A percentile compares a stretch with the other conserved stretches of the same genome.
Evolutionary conservation across 2,329 filamentous ascomycete genomes (phyloP).

Genomic region (Cordyceps fumosorosea): DNA sequence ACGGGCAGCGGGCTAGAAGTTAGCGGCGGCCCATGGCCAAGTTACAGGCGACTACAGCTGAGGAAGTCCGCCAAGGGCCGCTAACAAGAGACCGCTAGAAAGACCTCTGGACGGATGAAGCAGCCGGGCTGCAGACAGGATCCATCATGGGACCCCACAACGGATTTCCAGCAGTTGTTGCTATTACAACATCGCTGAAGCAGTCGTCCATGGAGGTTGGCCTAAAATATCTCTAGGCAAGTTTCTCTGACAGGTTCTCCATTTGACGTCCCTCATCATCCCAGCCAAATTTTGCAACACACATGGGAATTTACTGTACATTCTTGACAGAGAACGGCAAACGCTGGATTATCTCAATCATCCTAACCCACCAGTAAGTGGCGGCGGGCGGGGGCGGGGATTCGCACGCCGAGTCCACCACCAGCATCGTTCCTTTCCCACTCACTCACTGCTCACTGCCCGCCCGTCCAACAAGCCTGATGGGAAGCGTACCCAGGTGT

Average conservation of each 20-base stretch:
- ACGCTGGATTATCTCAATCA: too few relatives aligned
- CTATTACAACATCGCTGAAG: too few relatives aligned
- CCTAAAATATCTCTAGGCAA: too few relatives aligned
- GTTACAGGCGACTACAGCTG: neutral
- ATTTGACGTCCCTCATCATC: too few relatives aligned
- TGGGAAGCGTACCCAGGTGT: constrained; percentile 10
- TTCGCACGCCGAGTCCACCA: neutral
- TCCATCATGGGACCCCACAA: neutral
- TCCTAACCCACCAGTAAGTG: neutral
- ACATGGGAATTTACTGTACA: neutral
- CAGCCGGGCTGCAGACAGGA: neutral
- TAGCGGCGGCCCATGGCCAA: neutral
- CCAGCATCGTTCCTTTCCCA: neutral
- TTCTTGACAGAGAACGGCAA: too few relatives aligned
- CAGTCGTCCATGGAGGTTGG: too few relatives aligned
- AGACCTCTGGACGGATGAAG: neutral
- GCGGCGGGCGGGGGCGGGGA: neutral
- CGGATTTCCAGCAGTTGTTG: neutral
- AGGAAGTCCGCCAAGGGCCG: neutral
- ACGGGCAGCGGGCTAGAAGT: neutral
- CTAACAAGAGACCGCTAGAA: neutral
- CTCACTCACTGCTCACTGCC: too few relatives aligned
- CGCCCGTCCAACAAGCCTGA: neutral
- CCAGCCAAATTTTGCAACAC: neutral
- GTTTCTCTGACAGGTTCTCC: too few relatives aligned